Evolutionary conservation across 1,284 basidiomycete species (phyloP).

Genomic region (Rhodotorula sp.): DNA sequence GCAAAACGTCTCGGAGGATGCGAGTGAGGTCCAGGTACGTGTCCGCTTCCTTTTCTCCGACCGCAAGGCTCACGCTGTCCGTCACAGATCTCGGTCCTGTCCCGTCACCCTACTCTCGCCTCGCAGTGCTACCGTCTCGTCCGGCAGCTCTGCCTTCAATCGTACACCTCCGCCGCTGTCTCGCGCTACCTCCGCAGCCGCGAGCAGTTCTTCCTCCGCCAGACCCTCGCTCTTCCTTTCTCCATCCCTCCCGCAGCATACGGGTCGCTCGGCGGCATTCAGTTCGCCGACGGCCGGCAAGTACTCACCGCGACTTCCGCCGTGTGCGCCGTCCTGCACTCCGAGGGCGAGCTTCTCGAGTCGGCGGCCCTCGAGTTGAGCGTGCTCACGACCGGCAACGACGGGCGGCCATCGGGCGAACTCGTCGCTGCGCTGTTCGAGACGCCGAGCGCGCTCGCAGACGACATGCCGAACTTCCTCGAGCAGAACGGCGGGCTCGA

Average conservation of each 20-base stretch:
- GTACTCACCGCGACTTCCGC: conserved; percentile 73
- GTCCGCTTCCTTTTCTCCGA: conserved; percentile 33
- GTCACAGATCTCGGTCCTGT: conserved; percentile 58
- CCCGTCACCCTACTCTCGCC: conserved; percentile 72
- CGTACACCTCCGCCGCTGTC: conserved; percentile 75
- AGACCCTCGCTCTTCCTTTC: conserved; percentile 69
- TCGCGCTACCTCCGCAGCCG: conserved; percentile 85
- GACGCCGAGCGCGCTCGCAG: conserved; percentile 13
- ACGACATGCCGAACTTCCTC: conserved; percentile 23
- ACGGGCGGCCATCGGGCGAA: conserved; percentile 41
- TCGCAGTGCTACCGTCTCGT: conserved; percentile 83
- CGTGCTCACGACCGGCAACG: conserved; percentile 71
- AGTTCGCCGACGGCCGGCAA: conserved; percentile 68
- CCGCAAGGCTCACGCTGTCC: neutral
- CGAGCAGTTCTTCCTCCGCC: conserved; percentile 85
- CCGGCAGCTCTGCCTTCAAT: conserved; percentile 81
- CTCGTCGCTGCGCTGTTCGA: conserved; percentile 48
- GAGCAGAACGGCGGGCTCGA: conserved; percentile 63
- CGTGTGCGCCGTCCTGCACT: conserved; percentile 74
- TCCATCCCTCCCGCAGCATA: conserved; percentile 38
- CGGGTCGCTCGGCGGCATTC: conserved; percentile 65
- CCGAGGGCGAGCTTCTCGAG: conserved; percentile 82
- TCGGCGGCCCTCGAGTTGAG: conserved; percentile 87
- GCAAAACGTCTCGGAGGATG: conserved; percentile 63
- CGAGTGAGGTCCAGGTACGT: conserved; percentile 51